Evolutionary conservation across 805 yeast species (phyloP), one percentile per base, ranked within the genome.

Genomic region (Metschnikowia lochheadii): DNA sequence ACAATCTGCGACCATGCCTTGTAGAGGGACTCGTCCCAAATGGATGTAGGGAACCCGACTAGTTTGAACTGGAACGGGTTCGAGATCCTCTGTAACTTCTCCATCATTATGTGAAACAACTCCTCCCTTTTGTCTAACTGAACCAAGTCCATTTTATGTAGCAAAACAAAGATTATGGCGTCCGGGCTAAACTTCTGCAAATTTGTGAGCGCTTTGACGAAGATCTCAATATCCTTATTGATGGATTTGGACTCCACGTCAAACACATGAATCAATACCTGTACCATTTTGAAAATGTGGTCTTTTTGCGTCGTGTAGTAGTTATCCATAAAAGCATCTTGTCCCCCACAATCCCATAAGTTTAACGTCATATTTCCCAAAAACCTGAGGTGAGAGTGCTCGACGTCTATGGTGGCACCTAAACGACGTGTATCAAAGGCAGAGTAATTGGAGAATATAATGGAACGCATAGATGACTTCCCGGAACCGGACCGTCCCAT

Each of bases 391-490:
- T 92, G 96, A 2, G 97, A 89, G 64, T 94, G 97, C 64, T 94
- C 99, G n/a, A 94, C 97, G 63, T 94, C 99, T 50, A 94, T 91
- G 0, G 99, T 94, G 10, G 99, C 98, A 1, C 98, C 98, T 13
- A 94, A 70, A 51, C 98, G 77, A 56, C 98, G 78, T 2, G 99
- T 94, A 64, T 94, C 99, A 63, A 92, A 88, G 0, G 99, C 99
- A 1, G 96, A 88, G 68, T 94, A 94, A 64, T 94, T 94, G 60
- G 95, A 84, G 68, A 94, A 94, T 57, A 94, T 94, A 54, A 94
- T 92, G 42, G 96, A 89, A 60, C 98, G 77, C 99, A 94, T 94
- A 1, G 97, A 90, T 2, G 97, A 89, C 67, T 94, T 94, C 1
- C 99, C 99, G 5, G 97, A 89, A 40, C 99, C 98, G 26, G 96